A percentile compares a stretch with the other conserved stretches of the same genome.
phyloP scores from a whole-genome alignment of 139 green algal genomes.

The Coelastrella sp. region DNA sequence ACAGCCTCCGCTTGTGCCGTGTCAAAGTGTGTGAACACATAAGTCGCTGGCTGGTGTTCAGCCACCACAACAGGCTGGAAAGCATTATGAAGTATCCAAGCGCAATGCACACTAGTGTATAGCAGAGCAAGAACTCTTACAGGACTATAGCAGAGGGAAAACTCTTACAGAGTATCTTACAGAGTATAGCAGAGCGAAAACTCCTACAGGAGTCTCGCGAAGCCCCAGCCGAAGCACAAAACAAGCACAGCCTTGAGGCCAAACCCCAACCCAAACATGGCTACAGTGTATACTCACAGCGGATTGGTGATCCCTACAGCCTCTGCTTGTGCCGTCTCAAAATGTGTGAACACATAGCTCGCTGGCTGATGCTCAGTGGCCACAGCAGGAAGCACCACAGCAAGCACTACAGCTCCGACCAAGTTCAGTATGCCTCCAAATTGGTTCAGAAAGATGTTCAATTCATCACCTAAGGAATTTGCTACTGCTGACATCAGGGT shows the following conservation, averaged over 20 bases:
- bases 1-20: not conserved
- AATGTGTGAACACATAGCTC: slow-evolving; percentile 37
- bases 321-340: slow-evolving; percentile 27
- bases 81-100: too few relatives aligned
- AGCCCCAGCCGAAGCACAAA: too few relatives aligned
- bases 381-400: not conserved
- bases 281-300: slow-evolving; percentile 1
- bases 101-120: too few relatives aligned
- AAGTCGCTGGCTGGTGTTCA: not conserved
- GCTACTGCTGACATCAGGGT: not conserved
- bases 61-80: slow-evolving; percentile 7
- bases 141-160: too few relatives aligned
- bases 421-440: slow-evolving; percentile 14
- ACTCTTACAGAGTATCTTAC: slow-evolving; percentile 8
- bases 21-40: slow-evolving; percentile 39
- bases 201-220: too few relatives aligned
- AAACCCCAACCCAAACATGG: not conserved
- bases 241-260: too few relatives aligned
- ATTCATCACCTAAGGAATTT: slow-evolving; percentile 21
- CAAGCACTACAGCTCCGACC: slow-evolving; percentile 12
- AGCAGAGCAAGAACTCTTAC: not conserved
- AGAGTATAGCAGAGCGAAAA: too few relatives aligned
- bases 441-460: slow-evolving; percentile 29
- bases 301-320: slow-evolving; percentile 17
- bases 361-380: slow-evolving; percentile 5